Percentiles rank a stretch among this genome's conserved stretches.
phyloP scores from a whole-genome alignment of 371 early-diverging fungal species.

The Batrachochytrium dendrobatidis region DNA sequence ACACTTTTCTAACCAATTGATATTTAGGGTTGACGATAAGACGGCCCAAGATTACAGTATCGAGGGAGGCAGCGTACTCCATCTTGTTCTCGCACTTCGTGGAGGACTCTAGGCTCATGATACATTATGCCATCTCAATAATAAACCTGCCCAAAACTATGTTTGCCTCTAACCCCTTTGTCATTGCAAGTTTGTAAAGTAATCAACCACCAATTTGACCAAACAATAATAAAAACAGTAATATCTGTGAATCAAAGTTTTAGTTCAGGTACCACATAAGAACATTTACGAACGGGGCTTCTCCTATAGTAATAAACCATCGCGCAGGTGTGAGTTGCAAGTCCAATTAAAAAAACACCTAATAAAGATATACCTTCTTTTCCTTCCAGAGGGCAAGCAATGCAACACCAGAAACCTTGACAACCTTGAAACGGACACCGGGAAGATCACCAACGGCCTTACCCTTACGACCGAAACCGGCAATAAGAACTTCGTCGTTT shows the following conservation, averaged over 20 bases:
- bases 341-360: too few relatives aligned
- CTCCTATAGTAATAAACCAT: too few relatives aligned
- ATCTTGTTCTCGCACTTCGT: conserved; percentile 95
- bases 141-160: neutral
- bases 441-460: conserved; percentile 99
- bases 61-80: conserved; percentile 85
- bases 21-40: conserved; percentile 76
- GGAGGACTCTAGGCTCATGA: conserved; percentile 77
- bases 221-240: too few relatives aligned
- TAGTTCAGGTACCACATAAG: too few relatives aligned
- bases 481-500: conserved; percentile 95
- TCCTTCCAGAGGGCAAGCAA: conserved; percentile 99
- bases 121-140: too few relatives aligned
- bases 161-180: neutral
- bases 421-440: conserved; percentile 99
- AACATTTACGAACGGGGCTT: conserved; percentile 36
- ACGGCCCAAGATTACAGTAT: conserved; percentile 71
- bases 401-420: conserved; percentile 99
- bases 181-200: neutral
- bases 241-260: too few relatives aligned
- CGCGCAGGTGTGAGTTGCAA: too few relatives aligned
- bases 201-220: too few relatives aligned
- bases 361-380: conserved; percentile 99
- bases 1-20: neutral
- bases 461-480: conserved; percentile 96